Evolutionary conservation across 768 basidiomycete genomes (phyloP), one percentile per base, ranked within the genome.

Genomic region (Boletales sp.): DNA sequence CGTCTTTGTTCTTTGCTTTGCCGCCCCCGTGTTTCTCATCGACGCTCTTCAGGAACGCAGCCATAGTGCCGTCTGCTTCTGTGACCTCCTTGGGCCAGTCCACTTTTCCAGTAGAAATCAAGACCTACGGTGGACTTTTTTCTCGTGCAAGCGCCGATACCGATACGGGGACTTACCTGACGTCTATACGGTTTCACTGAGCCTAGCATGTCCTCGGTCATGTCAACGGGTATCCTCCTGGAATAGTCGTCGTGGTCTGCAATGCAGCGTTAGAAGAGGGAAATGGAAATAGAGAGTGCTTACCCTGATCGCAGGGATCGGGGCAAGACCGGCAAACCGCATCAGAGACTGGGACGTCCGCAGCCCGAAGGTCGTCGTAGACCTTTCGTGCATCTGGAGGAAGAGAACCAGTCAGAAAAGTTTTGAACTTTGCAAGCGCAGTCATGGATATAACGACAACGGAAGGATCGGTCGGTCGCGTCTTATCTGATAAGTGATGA

Each of bases 51-150:
- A 86, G 61, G 70, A 79, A 69, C 52, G 82, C 76, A 7, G 94
- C 89, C 21, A 98, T 80, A 6, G 86, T 82, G 42, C 77, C 80
- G 21, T 76, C 71, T 25, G 80, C 86, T 50, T 84, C 79, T 3
- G 87, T 86, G 51, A 97, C 82, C 38, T 93, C 84, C 37, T 76
- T 75, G 35, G 82, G 80, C 94, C 94, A 97, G 71, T 98, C 92
- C 17, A 83, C 76, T 68, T 88, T 84, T 7, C 92, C 92, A 0
- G 93, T 95, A 1, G 90, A 94, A 46, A 97, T 88, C 32, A 97
- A 74, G 32, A 95, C 76, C 86, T 94, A 63, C 41, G 19, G 41
- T 41, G 44, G 33, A 18, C 14, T 42, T 38, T 47, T 38, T 57
- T 14, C 36, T 21, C 32, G 41, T n/a, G 19, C 36, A 42, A 3